Percentiles rank a stretch among this genome's conserved stretches.
phyloP scores from a whole-genome alignment of 164 flowering plant species.

The Cinnamomum micranthum region DNA sequence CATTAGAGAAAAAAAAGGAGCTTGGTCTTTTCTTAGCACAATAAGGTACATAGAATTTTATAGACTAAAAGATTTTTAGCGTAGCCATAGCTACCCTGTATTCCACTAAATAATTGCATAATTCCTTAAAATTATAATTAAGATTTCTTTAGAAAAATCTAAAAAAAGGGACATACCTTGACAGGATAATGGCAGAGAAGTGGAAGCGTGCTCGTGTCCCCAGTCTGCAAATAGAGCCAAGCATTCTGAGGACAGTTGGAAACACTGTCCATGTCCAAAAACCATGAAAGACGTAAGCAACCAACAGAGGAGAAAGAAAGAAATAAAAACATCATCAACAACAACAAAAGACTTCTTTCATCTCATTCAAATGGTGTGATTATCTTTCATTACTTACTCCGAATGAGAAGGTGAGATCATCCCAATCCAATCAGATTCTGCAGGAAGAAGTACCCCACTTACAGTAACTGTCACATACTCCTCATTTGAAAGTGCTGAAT shows the following conservation, averaged over 20 bases:
- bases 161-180: slow-evolving; percentile 42
- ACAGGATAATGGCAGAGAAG: slow-evolving; percentile 90
- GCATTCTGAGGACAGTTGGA: slow-evolving; percentile 33
- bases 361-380: neutral
- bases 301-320: neutral
- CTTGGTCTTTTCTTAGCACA: too few species aligned
- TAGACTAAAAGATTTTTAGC: too few species aligned
- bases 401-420: slow-evolving; percentile 77
- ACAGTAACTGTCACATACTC: slow-evolving; percentile 47
- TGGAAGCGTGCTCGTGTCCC: slow-evolving; percentile 61
- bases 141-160: neutral
- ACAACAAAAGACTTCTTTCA: neutral
- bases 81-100: too few species aligned
- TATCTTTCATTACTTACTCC: slow-evolving; percentile 8
- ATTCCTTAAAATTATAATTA: too few species aligned
- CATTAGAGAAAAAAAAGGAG: too few species aligned
- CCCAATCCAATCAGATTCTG: slow-evolving; percentile 56
- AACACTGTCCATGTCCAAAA: slow-evolving; percentile 34
- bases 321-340: neutral
- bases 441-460: slow-evolving; percentile 54
- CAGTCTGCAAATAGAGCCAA: slow-evolving; percentile 48
- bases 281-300: neutral
- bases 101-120: too few species aligned
- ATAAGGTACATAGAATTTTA: too few species aligned
- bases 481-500: slow-evolving; percentile 40